Evolutionary conservation across 768 basidiomycete genomes (phyloP), one percentile per base, ranked within the genome.

Genomic region (Tricholoma furcatifolium): DNA sequence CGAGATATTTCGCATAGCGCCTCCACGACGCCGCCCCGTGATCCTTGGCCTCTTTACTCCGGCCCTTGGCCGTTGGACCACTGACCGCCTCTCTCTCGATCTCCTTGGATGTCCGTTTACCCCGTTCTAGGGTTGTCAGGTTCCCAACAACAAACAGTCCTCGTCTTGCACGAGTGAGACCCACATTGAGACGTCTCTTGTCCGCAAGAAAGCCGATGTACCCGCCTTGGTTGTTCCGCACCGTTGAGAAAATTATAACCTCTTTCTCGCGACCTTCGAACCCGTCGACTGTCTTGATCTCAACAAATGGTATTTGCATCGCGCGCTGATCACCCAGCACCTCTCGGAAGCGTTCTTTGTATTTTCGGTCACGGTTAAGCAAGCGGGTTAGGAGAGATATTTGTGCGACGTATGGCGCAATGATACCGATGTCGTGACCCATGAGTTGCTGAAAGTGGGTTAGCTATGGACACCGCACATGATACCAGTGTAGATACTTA

Each of bases 201-300:
- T 97, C 93, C 18, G 87, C 91, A 20, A 97, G 75, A 70, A 97
- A 97, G 1, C 94, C 94, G 61, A 97, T 91, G 51, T 82, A 75
- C 9, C 92, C 91, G 1, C 69, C 70, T 2, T 74, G 61, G 62
- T 97, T 97, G 66, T 88, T 90, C 47, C 94, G 79, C 44, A 94
- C 93, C 3, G 93, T 94, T 38, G 90, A 92, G 67, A 97, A 94
- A 39, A 97, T 78, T 57, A 97, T 90, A 38, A 96, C 83, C 27
- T 92, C 88, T 71, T 96, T 96, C 73, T 97, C 92, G 41, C 92
- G 80, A 11, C 93, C 93, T 67, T 97, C 92, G 66, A 95, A 97
- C 17, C 93, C 93, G 61, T 97, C 93, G 12, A 97, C 93, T 0
- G 93, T 96, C 72, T 90, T 91, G 62, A 96, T 80, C 67, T 96